These are phyloP conservation scores for Cordyceps tenuipes DNA, from an alignment of 2,329 filamentous ascomycete genomes.

Conservation along the genomic window DNA sequence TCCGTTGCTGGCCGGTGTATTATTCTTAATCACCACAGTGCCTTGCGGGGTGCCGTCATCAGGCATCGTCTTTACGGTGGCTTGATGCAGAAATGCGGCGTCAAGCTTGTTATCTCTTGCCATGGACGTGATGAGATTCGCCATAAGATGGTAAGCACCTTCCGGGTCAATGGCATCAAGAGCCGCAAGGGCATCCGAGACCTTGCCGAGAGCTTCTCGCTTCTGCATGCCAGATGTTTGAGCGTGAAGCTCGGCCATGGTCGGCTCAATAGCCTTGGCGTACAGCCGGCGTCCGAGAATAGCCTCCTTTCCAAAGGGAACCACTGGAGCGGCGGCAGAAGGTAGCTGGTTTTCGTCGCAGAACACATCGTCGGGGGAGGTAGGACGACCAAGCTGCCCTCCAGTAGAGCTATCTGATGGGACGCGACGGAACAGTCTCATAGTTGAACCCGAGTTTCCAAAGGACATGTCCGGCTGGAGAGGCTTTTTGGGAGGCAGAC, in stretches of 20 bases:
- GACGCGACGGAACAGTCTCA: conserved; percentile 83
- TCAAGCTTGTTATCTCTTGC: conserved; percentile 60
- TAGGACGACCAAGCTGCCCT: conserved; percentile 28
- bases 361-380: conserved; percentile 33
- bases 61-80: conserved; percentile 30
- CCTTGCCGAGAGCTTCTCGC: conserved; percentile 71
- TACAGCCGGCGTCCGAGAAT: conserved; percentile 74
- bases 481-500: conserved; percentile 58
- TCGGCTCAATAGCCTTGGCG: conserved; percentile 70
- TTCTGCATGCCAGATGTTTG: conserved; percentile 61
- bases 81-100: conserved; percentile 36
- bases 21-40: conserved; percentile 51
- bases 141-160: conserved; percentile 78
- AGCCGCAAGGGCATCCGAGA: conserved; percentile 78
- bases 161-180: conserved; percentile 86
- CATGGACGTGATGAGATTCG: conserved; percentile 65
- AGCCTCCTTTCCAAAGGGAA: conserved; percentile 68
- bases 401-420: conserved; percentile 56
- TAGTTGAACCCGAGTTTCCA: conserved; percentile 86
- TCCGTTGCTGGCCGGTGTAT: conserved; percentile 26
- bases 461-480: conserved; percentile 86
- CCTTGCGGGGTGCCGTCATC: conserved; percentile 41
- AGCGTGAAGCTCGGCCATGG: conserved; percentile 78
- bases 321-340: conserved; percentile 34
- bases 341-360: conserved; percentile 59